Conservation (phyloP, 2,329 filamentous ascomycete species). For the Aspergillus thermomutatus region DNA sequence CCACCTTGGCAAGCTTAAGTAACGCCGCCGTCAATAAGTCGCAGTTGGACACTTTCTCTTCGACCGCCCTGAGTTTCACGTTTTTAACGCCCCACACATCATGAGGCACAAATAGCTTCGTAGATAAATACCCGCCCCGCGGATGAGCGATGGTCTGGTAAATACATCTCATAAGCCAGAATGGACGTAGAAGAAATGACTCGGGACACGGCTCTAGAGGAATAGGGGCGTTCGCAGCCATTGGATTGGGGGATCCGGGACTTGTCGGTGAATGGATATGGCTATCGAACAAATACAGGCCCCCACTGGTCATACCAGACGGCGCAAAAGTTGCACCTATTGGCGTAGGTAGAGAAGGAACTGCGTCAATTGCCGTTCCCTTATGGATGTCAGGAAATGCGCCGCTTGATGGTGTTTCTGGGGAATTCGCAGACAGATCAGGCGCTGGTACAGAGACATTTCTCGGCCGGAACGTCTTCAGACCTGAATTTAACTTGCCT, state of each 20-base stretch:
- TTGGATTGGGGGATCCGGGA: constrained; percentile 63
- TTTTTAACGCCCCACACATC: constrained; percentile 94
- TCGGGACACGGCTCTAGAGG: constrained; percentile 89
- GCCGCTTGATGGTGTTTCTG: constrained; percentile 69
- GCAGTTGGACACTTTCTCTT: constrained; percentile 91
- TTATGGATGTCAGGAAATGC: constrained; percentile 54
- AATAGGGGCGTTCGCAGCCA: constrained; percentile 64
- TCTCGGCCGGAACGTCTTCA: constrained; percentile 68
- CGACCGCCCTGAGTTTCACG: constrained; percentile 84
- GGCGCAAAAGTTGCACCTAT: constrained; percentile 58
- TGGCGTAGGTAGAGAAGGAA: constrained; percentile 67
- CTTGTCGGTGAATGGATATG: constrained; percentile 67
- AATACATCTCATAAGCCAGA: constrained; percentile 94
- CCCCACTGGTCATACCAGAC: constrained; percentile 59
- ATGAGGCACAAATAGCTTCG: constrained; percentile 83
- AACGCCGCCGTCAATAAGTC: constrained; percentile 87
- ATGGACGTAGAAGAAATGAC: constrained; percentile 84
- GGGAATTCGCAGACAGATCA: constrained; percentile 64
- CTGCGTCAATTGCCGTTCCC: constrained; percentile 47
- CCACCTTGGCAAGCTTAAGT: constrained; percentile 75
- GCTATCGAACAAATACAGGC: constrained; percentile 78
- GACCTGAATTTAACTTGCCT: constrained; percentile 67
- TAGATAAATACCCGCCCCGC: constrained; percentile 86
- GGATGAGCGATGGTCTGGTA: constrained; percentile 91
- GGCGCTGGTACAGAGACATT: constrained; percentile 66